phyloP scores from a whole-genome alignment of 2,329 filamentous ascomycete species.

The Alternaria infectoria region DNA sequence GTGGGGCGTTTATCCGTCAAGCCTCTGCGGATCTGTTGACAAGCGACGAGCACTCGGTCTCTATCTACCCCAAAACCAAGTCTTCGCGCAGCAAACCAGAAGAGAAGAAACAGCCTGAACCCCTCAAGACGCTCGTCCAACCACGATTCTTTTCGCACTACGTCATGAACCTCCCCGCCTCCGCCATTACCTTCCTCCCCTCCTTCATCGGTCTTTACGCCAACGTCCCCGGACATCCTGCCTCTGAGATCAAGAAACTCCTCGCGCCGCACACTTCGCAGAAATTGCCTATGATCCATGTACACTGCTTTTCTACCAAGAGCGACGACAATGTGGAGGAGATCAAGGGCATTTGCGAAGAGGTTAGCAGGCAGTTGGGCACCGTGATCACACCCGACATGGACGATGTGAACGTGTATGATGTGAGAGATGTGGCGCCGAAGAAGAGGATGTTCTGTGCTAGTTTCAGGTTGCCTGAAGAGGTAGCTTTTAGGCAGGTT shows the following conservation, averaged over 20 bases:
- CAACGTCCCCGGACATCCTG: constrained; percentile 51
- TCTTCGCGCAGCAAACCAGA: constrained; percentile 33
- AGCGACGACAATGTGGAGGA: constrained; percentile 73
- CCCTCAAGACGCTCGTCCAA: constrained; percentile 54
- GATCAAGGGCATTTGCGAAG: constrained; percentile 66
- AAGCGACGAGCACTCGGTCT: constrained; percentile 62
- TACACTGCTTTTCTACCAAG: constrained; percentile 92
- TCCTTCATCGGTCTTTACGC: constrained; percentile 80
- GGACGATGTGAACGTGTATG: constrained; percentile 61
- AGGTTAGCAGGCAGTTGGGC: constrained; percentile 68
- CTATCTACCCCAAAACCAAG: constrained; percentile 46
- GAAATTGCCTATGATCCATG: constrained; percentile 81
- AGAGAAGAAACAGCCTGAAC: constrained; percentile 27
- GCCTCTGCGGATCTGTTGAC: constrained; percentile 65
- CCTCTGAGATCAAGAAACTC: constrained; percentile 35
- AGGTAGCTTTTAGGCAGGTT: constrained; percentile 74
- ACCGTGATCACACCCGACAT: constrained; percentile 65
- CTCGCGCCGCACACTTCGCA: constrained; percentile 51
- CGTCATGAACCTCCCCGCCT: constrained; percentile 96
- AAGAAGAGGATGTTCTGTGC: constrained; percentile 98
- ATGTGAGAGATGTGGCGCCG: constrained; percentile 87
- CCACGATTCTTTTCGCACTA: constrained; percentile 88
- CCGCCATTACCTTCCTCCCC: constrained; percentile 82
- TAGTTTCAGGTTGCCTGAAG: constrained; percentile 81
- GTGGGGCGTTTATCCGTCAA: constrained; percentile 76